Evolutionary conservation across 2,329 filamentous ascomycete genomes (phyloP), one percentile per base, ranked within the genome.

Genomic region (Beauveria sp.): DNA sequence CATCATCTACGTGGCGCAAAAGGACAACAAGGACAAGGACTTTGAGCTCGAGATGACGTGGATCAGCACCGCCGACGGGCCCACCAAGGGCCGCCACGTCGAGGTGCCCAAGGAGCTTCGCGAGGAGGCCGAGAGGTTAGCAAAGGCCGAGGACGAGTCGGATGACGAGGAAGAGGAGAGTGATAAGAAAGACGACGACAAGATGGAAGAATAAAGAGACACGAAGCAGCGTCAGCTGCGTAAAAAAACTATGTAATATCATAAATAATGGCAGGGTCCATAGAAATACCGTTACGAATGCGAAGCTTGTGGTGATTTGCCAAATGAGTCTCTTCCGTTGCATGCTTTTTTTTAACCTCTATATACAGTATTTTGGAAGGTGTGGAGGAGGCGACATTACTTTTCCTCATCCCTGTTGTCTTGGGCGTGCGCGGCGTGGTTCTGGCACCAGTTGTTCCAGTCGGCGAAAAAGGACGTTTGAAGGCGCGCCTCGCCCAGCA

Each of bases 21-120:
- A 98, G 75, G 95, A 99, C 76, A 98, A 93, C 82, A 98, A 98
- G 81, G 95, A 98, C 79, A 99, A 99, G 82, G 95, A 98, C 67
- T 99, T 98, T 71, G 95, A 99, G 85, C 82, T 99, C 63, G 95
- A 99, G 81, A 96, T 99, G 92, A 96, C 91, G 63, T 99, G 95
- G 95, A 90, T 98, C 75, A 97, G 92, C 76, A 85, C 83, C 58
- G 77, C 86, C 53, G 85, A 90, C 66, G 93, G 93, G 5, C 92
- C 93, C 42, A 98, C 93, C 65, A 93, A 96, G 79, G 95, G 95
- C 65, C 86, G 88, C 70, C 95, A 99, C 73, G 84, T 93, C 76
- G 91, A 96, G 77, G 95, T 99, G 62, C 95, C 95, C 62, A 93
- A 91, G 80, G 89, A 92, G 67, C 77, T 99, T 69, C 81, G 88